Base-by-base conservation (phyloP, 2,329 filamentous ascomycete species). In the Arthrobotrys sinensis region DNA sequence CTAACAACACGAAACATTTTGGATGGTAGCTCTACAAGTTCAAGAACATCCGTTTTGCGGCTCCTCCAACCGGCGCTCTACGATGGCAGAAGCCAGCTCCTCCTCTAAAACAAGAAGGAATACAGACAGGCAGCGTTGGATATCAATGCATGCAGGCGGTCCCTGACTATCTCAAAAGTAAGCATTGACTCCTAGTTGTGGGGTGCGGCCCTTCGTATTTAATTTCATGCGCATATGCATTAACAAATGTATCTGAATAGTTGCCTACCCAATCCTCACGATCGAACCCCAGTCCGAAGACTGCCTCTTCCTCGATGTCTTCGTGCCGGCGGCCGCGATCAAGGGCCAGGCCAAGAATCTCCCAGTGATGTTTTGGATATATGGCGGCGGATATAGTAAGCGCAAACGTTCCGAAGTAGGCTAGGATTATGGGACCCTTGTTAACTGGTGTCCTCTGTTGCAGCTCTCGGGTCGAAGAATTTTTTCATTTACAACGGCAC, bases 271-370 rank as follows among this genome's bases (percentile, higher is more conserved):
- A 10, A 32, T 81, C 11, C 32, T 81, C 32, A 76, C 76, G 3
- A 66, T 80, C 4, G 81, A 82, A 40, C 80, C 75, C n/a, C 75
- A 57, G 10, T 81, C 80, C 11, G 86, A 88, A 80, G 86, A 88
- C 73, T 88, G 87, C 75, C 83, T 88, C 1, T 87, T 87, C 79
- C 84, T 88, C 11, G 86, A 88, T 79, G 80, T 88, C n/a, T 85
- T 85, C 48, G 86, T 87, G 0, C 87, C 87, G 3, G 83, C 82
- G 5, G 84, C 84, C 68, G 86, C 85, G 0, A 81, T 87, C 19
- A 80, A 83, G 16, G 81, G 84, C 28, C 82, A 83, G 11, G 82
- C 81, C 0, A 79, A 82, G n/a, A 82, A 82, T 60, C 81, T 88
- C 6, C 86, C 86, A 1, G 86, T 88, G 1, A 81, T 86, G 14